phyloP scores from a whole-genome alignment of 176 grass and related monocot genomes.

The Alopecurus myosuroides region DNA sequence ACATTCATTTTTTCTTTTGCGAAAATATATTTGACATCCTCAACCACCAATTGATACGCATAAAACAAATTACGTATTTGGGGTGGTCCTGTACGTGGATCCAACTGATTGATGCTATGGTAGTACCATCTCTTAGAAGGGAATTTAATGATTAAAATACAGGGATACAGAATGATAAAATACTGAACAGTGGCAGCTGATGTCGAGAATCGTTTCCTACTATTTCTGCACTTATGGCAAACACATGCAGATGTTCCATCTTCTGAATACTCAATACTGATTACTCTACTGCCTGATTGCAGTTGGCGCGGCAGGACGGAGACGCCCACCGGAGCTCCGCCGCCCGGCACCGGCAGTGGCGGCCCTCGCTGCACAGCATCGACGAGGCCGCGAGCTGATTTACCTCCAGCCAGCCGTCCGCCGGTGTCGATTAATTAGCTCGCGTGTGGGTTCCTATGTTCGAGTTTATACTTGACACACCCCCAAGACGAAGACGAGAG shows the following conservation, averaged over 20 bases:
- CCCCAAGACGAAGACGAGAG: neutral
- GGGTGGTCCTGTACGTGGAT: neutral
- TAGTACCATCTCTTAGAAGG: conserved; percentile 9
- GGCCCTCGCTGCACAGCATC: conserved; percentile 81
- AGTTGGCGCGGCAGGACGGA: conserved; percentile 52
- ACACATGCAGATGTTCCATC: conserved; percentile 38
- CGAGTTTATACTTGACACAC: conserved; percentile 11
- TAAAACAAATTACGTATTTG: neutral
- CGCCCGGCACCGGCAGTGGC: conserved; percentile 59
- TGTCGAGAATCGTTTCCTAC: conserved; percentile 27
- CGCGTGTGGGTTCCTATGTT: neutral
- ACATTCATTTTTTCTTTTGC: too few relatives aligned
- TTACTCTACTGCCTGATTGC: conserved; percentile 32
- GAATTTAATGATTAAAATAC: conserved; percentile 7
- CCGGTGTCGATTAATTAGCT: conserved; percentile 13
- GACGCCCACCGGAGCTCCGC: conserved; percentile 38
- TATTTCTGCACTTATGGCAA: neutral
- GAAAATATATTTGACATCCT: neutral
- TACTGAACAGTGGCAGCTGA: conserved; percentile 6
- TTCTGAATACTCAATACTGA: conserved; percentile 11
- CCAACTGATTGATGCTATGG: conserved; percentile 13
- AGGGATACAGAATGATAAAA: neutral
- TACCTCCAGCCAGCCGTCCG: neutral
- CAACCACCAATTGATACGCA: neutral
- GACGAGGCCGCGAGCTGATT: conserved; percentile 55